Evolutionary conservation across 768 basidiomycete species (phyloP).

Genomic region (Tremella fuciformis): DNA sequence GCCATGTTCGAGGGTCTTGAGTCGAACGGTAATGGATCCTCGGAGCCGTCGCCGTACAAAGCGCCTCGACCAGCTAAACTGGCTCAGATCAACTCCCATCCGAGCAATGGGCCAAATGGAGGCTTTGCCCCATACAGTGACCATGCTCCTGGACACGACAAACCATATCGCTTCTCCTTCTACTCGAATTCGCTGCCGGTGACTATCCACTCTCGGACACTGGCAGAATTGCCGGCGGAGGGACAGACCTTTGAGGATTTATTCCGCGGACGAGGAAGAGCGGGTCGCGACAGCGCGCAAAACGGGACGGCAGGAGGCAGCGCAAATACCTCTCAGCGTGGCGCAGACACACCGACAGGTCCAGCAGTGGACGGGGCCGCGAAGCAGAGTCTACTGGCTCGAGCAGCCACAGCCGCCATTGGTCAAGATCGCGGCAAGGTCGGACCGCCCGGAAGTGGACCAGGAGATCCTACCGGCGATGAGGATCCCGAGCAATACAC

Average conservation of each 20-base stretch:
- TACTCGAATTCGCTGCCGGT: slow-evolving; percentile 89
- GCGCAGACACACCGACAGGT: slow-evolving; percentile 3
- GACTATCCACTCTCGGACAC: slow-evolving; percentile 89
- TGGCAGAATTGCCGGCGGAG: slow-evolving; percentile 89
- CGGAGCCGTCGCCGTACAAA: slow-evolving; percentile 33
- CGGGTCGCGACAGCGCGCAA: slow-evolving; percentile 2
- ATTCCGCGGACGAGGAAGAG: slow-evolving; percentile 57
- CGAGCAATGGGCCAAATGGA: slow-evolving; percentile 15
- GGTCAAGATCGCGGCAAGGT: slow-evolving; percentile 10
- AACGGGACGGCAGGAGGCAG: slow-evolving; percentile 12
- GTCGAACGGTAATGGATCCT: slow-evolving; percentile 25
- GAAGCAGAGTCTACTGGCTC: slow-evolving; percentile 38
- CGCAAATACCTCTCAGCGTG: background rate
- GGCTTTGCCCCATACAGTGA: slow-evolving; percentile 44
- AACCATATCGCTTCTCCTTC: slow-evolving; percentile 97
- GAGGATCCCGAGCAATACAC: slow-evolving; percentile 68
- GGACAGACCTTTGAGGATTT: slow-evolving; percentile 90
- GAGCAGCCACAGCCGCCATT: slow-evolving; percentile 32
- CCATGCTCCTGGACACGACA: slow-evolving; percentile 60
- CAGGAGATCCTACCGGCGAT: slow-evolving; percentile 46
- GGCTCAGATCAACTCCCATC: slow-evolving; percentile 9
- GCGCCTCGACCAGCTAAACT: slow-evolving; percentile 44
- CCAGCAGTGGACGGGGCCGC: background rate
- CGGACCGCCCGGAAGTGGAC: slow-evolving; percentile 14
- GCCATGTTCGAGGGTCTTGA: slow-evolving; percentile 74